Conservation (phyloP, 169 alveolate genomes). For the Cryptosporidium baileyi region DNA sequence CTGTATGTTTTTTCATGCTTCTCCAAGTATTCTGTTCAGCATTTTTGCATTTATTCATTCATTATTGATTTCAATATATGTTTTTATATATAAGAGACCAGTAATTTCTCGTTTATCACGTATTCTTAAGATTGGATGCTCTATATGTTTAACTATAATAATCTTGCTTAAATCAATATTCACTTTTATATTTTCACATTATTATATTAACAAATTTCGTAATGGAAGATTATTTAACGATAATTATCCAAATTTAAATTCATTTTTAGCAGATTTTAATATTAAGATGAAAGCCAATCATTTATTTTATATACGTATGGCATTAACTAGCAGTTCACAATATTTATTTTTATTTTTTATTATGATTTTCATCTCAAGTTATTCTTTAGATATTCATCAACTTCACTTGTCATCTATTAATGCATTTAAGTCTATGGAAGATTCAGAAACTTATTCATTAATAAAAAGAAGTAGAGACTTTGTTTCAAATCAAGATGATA, state of each 20-base stretch:
- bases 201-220: not conserved
- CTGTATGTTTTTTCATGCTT: not conserved
- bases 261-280: conserved; percentile 40
- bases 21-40: conserved; percentile 31
- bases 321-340: conserved; percentile 40
- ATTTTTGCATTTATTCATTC: conserved; percentile 30
- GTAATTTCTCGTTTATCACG: conserved; percentile 40
- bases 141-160: not conserved
- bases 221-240: conserved; percentile 31
- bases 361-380: conserved; percentile 43
- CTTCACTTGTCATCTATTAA: conserved; percentile 58
- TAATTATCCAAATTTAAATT: conserved; percentile 46
- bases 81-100: conserved; percentile 38
- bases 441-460: conserved; percentile 47
- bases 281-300: conserved; percentile 29
- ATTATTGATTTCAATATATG: conserved; percentile 36
- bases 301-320: conserved; percentile 40
- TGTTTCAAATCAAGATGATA: not conserved
- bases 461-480: conserved; percentile 8
- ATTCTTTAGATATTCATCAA: conserved; percentile 59
- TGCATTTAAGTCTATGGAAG: conserved; percentile 51
- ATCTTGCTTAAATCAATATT: conserved; percentile 6
- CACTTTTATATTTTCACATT: not conserved
- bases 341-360: conserved; percentile 4
- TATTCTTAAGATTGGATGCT: conserved; percentile 39